phyloP scores from a whole-genome alignment of 148 eudicot genomes.

The Vaccinium macrocarpon region DNA sequence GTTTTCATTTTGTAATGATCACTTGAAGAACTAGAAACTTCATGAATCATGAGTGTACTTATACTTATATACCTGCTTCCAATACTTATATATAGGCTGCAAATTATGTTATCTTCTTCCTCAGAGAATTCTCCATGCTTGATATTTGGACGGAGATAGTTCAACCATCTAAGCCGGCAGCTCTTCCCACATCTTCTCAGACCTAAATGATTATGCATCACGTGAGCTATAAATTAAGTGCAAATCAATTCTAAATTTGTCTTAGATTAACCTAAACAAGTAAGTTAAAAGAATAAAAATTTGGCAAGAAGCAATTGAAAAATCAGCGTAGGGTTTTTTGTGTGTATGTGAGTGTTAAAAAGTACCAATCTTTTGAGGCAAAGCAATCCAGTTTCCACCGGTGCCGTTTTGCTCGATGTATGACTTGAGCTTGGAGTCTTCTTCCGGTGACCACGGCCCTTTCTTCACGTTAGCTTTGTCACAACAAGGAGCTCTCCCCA shows the following conservation, averaged over 20 bases:
- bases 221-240: not conserved
- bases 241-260: not conserved
- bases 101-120: slow-evolving; percentile 78
- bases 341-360: not conserved
- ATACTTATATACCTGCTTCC: slow-evolving; percentile 68
- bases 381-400: slow-evolving; percentile 67
- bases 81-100: slow-evolving; percentile 82
- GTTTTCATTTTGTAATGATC: not conserved
- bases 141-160: slow-evolving; percentile 85
- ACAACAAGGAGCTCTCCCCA: slow-evolving; percentile 84
- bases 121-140: slow-evolving; percentile 90
- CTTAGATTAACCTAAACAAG: not conserved
- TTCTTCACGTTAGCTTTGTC: slow-evolving; percentile 67
- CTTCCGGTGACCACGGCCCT: slow-evolving; percentile 76
- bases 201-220: slow-evolving; percentile 32
- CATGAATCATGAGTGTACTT: not conserved
- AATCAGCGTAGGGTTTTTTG: not conserved
- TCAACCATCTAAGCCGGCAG: slow-evolving; percentile 84
- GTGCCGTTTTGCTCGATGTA: slow-evolving; percentile 62
- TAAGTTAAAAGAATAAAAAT: not conserved
- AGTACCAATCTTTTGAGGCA: slow-evolving; percentile 62
- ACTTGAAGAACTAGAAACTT: not conserved
- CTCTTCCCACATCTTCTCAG: slow-evolving; percentile 91
- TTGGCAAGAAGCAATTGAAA: not conserved
- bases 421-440: slow-evolving; percentile 56